Conservation (phyloP, 1,139 yeast genomes). For the Debaryomyces subglobosus region DNA sequence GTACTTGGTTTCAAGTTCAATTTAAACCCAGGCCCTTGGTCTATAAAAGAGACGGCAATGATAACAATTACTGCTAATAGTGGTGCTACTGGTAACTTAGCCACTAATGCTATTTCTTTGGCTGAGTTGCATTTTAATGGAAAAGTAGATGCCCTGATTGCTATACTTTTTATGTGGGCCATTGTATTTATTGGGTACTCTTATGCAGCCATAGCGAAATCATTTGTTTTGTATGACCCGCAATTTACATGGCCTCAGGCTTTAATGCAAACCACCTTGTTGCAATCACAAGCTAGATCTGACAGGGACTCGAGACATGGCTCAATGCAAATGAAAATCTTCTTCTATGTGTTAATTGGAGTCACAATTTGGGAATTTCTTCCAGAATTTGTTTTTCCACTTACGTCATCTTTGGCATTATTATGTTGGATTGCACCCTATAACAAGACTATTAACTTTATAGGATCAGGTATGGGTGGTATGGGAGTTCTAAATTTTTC, state of each 20-base stretch:
- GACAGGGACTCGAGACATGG: slow-evolving; percentile 23
- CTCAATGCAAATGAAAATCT: slow-evolving; percentile 35
- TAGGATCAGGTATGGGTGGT: slow-evolving; percentile 51
- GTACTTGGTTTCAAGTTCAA: slow-evolving; percentile 23
- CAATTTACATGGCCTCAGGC: slow-evolving; percentile 51
- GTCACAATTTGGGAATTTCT: slow-evolving; percentile 46
- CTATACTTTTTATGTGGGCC: slow-evolving; percentile 46
- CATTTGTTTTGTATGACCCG: slow-evolving; percentile 44
- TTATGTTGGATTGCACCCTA: slow-evolving; percentile 49
- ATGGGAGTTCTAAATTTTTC: slow-evolving; percentile 46
- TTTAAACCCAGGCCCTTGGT: slow-evolving; percentile 52
- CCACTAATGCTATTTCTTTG: slow-evolving; percentile 43
- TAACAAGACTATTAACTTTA: slow-evolving; percentile 36
- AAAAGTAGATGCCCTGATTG: slow-evolving; percentile 30
- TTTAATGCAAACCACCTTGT: slow-evolving; percentile 48
- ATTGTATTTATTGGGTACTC: slow-evolving; percentile 53
- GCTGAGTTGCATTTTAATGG: slow-evolving; percentile 44
- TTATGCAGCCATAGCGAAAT: slow-evolving; percentile 48
- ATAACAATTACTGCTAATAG: slow-evolving; percentile 49
- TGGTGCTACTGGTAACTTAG: slow-evolving; percentile 51
- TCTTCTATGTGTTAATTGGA: slow-evolving; percentile 30
- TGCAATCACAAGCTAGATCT: slow-evolving; percentile 35
- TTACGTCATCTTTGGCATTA: slow-evolving; percentile 44
- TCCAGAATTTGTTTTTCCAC: slow-evolving; percentile 47
- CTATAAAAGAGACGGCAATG: slow-evolving; percentile 47